These are phyloP conservation scores for Penicillium freii DNA, from an alignment of 2,329 filamentous ascomycete species.

Conservation along the genomic window DNA sequence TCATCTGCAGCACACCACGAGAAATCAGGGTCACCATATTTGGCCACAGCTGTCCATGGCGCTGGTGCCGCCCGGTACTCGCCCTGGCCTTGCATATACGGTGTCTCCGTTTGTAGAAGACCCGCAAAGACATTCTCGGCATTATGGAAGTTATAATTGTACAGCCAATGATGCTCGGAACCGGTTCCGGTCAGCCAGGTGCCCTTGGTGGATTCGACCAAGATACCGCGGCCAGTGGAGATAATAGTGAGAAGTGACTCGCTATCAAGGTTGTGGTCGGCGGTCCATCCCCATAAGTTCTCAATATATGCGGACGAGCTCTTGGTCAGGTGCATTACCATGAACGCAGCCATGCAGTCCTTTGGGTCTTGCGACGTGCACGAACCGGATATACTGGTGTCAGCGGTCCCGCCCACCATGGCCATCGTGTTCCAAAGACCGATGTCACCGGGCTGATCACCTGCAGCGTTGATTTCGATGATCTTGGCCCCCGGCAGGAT, in stretches of 20 bases:
- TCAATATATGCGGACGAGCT: constrained; percentile 54
- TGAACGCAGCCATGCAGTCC: constrained; percentile 51
- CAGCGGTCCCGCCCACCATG: constrained; percentile 49
- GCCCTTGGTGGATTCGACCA: constrained; percentile 42
- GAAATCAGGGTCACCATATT: constrained; percentile 33
- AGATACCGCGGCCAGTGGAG: constrained; percentile 42
- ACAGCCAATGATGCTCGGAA: constrained; percentile 49
- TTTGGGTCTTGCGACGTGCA: constrained; percentile 39
- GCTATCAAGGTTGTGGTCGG: constrained; percentile 51
- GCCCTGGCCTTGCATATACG: constrained; percentile 37
- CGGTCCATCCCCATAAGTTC: constrained; percentile 53
- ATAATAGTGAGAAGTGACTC: constrained; percentile 30
- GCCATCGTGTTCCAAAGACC: constrained; percentile 51
- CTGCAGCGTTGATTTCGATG: constrained; percentile 54
- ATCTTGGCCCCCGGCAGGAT: constrained; percentile 46
- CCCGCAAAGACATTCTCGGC: constrained; percentile 45
- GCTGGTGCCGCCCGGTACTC: constrained; percentile 28
- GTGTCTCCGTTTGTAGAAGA: constrained; percentile 35
- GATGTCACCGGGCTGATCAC: constrained; percentile 48
- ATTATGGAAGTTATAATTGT: constrained; percentile 49
- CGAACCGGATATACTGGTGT: constrained; percentile 38
- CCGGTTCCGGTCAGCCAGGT: constrained; percentile 50
- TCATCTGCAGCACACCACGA: constrained; percentile 30
- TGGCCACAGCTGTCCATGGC: constrained; percentile 27
- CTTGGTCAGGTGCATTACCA: constrained; percentile 52